Base-by-base conservation (phyloP, 331 rosid species). In the Arachis monticola region DNA sequence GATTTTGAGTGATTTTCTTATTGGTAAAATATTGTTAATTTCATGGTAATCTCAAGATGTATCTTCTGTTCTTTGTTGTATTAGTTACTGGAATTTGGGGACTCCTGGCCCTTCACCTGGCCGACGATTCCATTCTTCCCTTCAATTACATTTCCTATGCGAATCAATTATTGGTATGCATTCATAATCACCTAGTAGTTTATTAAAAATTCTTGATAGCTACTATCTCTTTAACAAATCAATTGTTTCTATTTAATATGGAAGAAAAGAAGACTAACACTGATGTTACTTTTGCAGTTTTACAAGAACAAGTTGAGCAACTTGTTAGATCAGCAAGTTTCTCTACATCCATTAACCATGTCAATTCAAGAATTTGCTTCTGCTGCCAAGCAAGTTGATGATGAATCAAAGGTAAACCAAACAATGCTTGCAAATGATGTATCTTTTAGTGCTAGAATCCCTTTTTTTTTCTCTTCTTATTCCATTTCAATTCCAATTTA, bases 51-150 rank as follows among this genome's bases (percentile, higher is more conserved):
- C 63, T 17, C 70, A 38, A 14, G 22, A 17, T 17, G 22, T 17
- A 17, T 17, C 22, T 17, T 77, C 64, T 77, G 46, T 65, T 69
- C 30, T 60, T 17, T 17, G 22, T 46, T 73, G 45, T 63, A 45
- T 69, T 80, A 94, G 98, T 91, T 83, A 87, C 92, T 57, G 97
- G 88, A 85, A 77, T 88, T 67, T 94, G 97, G 97, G 98, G 98
- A 57, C 97, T 90, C 76, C 80, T 91, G 40, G 97, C 96, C 4
- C 96, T 94, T 62, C 97, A 72, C 74, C 84, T 94, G 61, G 96
- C 95, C 5, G 97, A 87, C n/a, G 97, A 90, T 82, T 59, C 85
- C 64, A 69, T 91, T 79, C 85, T 94, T 60, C 97, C 98, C 50
- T 91, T 94, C 76, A 72, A 71, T 79, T 94, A 90, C 79, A 32